Base-by-base conservation (phyloP, 2,329 filamentous ascomycete genomes). In the Zelopaecilomyces penicillatus region DNA sequence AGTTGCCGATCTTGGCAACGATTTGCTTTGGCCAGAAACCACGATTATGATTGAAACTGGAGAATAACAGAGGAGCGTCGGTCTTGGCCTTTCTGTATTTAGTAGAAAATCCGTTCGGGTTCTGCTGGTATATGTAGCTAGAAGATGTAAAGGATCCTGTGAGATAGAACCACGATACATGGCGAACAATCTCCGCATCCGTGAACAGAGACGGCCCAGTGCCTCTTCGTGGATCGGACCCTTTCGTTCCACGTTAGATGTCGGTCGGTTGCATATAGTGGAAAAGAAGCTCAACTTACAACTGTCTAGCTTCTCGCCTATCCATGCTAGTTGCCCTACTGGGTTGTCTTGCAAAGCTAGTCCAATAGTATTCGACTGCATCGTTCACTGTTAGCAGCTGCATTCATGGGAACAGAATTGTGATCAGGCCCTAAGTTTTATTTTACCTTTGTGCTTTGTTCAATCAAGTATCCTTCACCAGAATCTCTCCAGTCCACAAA, bases 261-360 rank as follows among this genome's bases (percentile, higher is more conserved):
- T 27, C 10, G 11, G 3, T 5, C 11, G 4, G 28, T 37, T 3
- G 40, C 32, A n/a, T 46, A 46, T 33, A 27, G 52, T 34, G 19
- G 19, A 30, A 43, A 26, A 37, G 45, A 7, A 30, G 4, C 12
- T 37, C 9, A n/a, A 45, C 50, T 49, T 41, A 52, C 45, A 50
- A 35, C 49, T 49, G 5, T 57, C 50, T 38, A 52, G 49, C 42
- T 72, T 69, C 48, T 71, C 65, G 1, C 66, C 68, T 0, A 71
- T 57, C 51, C 65, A 71, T 40, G 65, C 62, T 54, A 70, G 57
- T 36, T 68, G 62, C 1, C 68, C 69, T 3, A 71, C 53, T 0
- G 67, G 69, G 41, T 64, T 68, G 46, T 70, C 68, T 28, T 66
- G 58, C 41, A 68, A 56, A 12, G 62, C 64, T 31, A 66, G 59